A percentile compares a stretch with the other conserved stretches of the same genome.
Evolutionary conservation across 768 basidiomycete genomes (phyloP).

Genomic region (Xerocomus brunneocitrinus): DNA sequence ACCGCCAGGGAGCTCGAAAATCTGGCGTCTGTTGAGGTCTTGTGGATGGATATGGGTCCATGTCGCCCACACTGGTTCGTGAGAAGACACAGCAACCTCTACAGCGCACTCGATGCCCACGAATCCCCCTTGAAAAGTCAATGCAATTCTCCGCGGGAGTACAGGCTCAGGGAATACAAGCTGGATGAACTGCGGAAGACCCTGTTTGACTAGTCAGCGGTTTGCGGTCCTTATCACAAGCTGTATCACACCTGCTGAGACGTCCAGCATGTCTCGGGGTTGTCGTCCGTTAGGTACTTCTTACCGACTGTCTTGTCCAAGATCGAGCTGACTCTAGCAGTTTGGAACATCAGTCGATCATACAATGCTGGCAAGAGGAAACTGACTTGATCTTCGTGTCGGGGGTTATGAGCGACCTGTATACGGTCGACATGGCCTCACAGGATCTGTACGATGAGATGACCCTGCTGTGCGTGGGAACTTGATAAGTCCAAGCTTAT

Average conservation of each 20-base stretch:
- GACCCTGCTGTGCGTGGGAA: conserved; percentile 19
- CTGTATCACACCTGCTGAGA: conserved; percentile 59
- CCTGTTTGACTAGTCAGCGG: conserved; percentile 40
- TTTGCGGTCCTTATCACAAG: neutral
- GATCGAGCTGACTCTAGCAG: conserved; percentile 69
- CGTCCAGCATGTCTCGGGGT: conserved; percentile 80
- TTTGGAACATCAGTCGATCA: conserved; percentile 5
- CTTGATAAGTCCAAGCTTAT: neutral
- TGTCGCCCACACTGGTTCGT: conserved; percentile 43
- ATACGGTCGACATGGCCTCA: conserved; percentile 19
- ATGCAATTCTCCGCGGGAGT: conserved; percentile 47
- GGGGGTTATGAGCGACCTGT: conserved; percentile 19
- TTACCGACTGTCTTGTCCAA: conserved; percentile 71
- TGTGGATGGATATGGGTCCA: conserved; percentile 66
- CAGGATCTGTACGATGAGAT: neutral
- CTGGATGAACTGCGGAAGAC: conserved; percentile 72
- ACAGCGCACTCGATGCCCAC: conserved; percentile 65
- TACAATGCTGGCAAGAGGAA: conserved; percentile 28
- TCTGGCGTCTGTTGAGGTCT: conserved; percentile 71
- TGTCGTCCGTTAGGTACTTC: conserved; percentile 64
- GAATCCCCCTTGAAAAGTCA: conserved; percentile 87
- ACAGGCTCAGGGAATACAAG: conserved; percentile 51
- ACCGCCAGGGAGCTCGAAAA: conserved; percentile 46
- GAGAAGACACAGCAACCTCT: conserved; percentile 31
- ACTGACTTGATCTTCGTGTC: conserved; percentile 35